Conservation (phyloP, 2,329 filamentous ascomycete genomes). For the Fusarium sp. region DNA sequence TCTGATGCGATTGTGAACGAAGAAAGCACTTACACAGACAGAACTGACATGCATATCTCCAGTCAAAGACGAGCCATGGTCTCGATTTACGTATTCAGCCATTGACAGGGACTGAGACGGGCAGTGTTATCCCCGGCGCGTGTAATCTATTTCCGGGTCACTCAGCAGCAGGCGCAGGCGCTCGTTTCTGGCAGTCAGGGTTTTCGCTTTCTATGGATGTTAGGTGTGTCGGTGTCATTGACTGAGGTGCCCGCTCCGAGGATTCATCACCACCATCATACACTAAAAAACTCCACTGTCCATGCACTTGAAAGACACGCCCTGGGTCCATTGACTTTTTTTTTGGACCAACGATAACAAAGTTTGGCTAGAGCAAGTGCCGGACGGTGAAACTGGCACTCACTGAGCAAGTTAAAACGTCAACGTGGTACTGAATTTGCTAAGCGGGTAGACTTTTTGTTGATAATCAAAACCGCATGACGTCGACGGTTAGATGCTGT, state of each 20-base stretch:
- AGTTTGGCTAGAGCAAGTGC: slow-evolving; percentile 19
- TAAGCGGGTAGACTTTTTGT: slow-evolving; percentile 1
- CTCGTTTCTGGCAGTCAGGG: slow-evolving; percentile 31
- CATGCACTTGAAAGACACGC: slow-evolving; percentile 4
- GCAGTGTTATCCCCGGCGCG: slow-evolving; percentile 26
- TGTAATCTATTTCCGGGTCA: slow-evolving; percentile 31
- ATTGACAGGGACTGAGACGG: not conserved
- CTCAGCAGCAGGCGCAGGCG: not conserved
- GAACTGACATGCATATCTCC: not conserved
- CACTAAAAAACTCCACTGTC: not conserved
- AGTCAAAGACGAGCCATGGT: slow-evolving; percentile 4
- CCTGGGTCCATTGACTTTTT: not conserved
- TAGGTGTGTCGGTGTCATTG: slow-evolving; percentile 19
- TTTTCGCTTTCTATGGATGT: slow-evolving; percentile 3
- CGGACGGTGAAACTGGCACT: slow-evolving; percentile 8
- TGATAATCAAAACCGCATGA: slow-evolving; percentile 24
- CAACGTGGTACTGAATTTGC: not conserved
- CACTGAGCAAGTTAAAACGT: slow-evolving; percentile 6
- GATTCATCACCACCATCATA: slow-evolving; percentile 4
- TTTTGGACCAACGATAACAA: not conserved
- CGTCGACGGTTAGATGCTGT: slow-evolving; percentile 26
- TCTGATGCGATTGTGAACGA: slow-evolving; percentile 17
- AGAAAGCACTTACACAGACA: not conserved
- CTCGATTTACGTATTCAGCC: slow-evolving; percentile 14
- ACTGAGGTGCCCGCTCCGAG: not conserved